phyloP scores from a whole-genome alignment of 202 grass and related monocot species.

The Panicum virgatum region DNA sequence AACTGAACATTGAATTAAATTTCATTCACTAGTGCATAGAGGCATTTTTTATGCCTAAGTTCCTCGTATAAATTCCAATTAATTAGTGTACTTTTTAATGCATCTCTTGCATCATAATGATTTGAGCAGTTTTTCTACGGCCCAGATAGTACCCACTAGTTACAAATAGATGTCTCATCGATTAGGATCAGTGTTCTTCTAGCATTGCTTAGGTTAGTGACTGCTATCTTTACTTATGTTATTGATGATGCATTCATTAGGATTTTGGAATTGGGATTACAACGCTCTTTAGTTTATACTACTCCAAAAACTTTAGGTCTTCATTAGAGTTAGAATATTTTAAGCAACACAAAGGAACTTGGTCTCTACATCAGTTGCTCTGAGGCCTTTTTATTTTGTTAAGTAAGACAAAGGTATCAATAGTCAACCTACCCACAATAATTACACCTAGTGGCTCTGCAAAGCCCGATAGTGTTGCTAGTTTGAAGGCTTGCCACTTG shows the following conservation, averaged over 20 bases:
- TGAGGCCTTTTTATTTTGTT: neutral
- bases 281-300: neutral
- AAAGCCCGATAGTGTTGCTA: slow-evolving; percentile 74
- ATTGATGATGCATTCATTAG: neutral
- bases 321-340: neutral
- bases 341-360: neutral
- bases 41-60: no score
- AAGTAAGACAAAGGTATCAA: neutral
- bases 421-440: slow-evolving; percentile 60
- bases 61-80: neutral
- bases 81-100: neutral
- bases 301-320: neutral
- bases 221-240: neutral
- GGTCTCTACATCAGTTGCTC: neutral
- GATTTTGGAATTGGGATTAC: neutral
- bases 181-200: neutral
- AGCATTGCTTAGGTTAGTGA: neutral
- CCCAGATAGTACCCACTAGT: slow-evolving; percentile 5
- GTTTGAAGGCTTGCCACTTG: slow-evolving; percentile 89
- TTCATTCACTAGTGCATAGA: neutral
- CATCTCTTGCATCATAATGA: neutral
- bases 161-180: neutral
- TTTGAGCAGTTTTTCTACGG: neutral
- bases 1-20: neutral
- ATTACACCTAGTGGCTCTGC: slow-evolving; percentile 74